phyloP scores from a whole-genome alignment of 345 rosid species.

The Lumnitzera racemosa region DNA sequence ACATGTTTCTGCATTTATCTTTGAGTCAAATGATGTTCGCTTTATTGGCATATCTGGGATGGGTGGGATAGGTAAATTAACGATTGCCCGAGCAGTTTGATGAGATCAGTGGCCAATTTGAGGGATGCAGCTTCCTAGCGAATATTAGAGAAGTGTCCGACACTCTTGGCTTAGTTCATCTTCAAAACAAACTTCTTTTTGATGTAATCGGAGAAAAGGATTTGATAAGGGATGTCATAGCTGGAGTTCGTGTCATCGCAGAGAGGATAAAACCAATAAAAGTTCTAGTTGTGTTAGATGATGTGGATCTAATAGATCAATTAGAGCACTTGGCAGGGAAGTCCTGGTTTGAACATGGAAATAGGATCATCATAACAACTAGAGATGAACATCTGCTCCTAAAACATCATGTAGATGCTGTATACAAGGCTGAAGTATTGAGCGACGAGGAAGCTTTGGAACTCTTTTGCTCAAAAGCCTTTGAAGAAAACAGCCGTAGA shows the following conservation, averaged over 20 bases:
- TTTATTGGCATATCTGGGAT: neutral
- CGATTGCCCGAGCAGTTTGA: slow-evolving; percentile 17
- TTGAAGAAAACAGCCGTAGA: neutral
- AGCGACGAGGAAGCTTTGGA: neutral
- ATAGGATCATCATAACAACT: slow-evolving; percentile 13
- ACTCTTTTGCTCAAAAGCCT: slow-evolving; percentile 4
- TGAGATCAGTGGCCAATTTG: slow-evolving; percentile 9
- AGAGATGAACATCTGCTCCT: slow-evolving; percentile 8
- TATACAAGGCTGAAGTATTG: neutral
- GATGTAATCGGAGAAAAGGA: neutral
- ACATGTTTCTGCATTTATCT: neutral
- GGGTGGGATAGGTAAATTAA: neutral
- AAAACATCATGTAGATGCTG: neutral
- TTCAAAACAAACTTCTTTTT: slow-evolving; percentile 8
- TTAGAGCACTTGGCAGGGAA: neutral
- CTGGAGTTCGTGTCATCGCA: neutral
- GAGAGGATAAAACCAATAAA: neutral
- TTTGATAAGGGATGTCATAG: neutral
- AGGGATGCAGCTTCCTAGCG: slow-evolving; percentile 18
- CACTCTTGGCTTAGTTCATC: neutral
- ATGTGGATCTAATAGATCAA: slow-evolving; percentile 6
- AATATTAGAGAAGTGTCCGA: slow-evolving; percentile 19
- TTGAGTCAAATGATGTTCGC: neutral
- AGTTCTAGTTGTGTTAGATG: slow-evolving; percentile 7
- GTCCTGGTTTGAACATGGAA: slow-evolving; percentile 5